Evolutionary conservation across 2,329 filamentous ascomycete genomes (phyloP), one percentile per base, ranked within the genome.

Genomic region (Mycosphaerelloides madeirae): DNA sequence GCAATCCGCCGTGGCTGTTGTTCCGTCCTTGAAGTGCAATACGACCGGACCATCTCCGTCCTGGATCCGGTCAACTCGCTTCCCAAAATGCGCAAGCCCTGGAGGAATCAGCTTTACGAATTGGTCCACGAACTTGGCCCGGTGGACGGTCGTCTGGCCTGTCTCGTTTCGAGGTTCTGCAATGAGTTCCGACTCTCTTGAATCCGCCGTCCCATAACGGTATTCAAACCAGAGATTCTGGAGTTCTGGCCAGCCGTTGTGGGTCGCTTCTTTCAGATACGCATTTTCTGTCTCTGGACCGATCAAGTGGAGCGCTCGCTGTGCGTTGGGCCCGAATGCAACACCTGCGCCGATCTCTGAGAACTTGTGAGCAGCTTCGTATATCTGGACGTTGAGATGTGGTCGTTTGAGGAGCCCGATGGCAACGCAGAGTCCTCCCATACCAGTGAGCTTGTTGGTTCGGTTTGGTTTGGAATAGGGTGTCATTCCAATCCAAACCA

Each of bases 371-470:
- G 77, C 76, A 2, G 75, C 67, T 61, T 82, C 79, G 54, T 79
- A 82, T 46, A 82, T 69, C 20, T 68, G 67, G 28, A 77, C 64
- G 3, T 65, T 61, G 36, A 79, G 43, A 20, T 71, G 61, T 44
- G 71, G 66, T 44, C 71, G 67, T 45, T 71, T 63, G 18, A 71
- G 61, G 16, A 81, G 71, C 3, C 69, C 74, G 33, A 77, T 69
- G 16, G 75, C 75, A 6, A 81, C 69, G 5, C 65, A 65, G 16
- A 81, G 66, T 18, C 79, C 79, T 28, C 71, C 73, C 48, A 81
- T 78, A 15, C 43, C 46, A 31, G n/a, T n/a, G n/a, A n/a, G n/a
- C n/a, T n/a, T n/a, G n/a, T n/a, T n/a, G n/a, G n/a, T n/a, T n/a
- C n/a, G n/a, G n/a, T n/a, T n/a, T n/a, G n/a, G n/a, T n/a, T n/a